These are phyloP conservation scores for Eragrostis nindensis DNA, from an alignment of 176 grass and related monocot species.

Conservation along the genomic window DNA sequence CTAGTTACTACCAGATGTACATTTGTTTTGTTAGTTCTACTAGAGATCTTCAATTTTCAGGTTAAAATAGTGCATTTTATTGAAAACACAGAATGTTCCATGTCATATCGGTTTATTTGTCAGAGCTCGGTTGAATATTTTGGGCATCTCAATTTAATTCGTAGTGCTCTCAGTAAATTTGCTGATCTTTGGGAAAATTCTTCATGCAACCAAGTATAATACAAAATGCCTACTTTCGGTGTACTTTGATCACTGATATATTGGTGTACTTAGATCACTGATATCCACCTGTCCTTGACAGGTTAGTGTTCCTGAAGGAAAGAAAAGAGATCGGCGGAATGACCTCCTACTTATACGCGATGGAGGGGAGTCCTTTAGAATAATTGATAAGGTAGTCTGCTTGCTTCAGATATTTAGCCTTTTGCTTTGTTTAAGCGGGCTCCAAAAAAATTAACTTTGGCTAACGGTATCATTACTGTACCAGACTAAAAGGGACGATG, in stretches of 20 bases:
- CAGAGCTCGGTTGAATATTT: not conserved
- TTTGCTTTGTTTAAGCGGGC: not conserved
- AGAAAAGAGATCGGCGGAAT: conserved; percentile 65
- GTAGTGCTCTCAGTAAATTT: too few species aligned
- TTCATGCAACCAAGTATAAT: not conserved
- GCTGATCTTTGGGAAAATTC: not conserved
- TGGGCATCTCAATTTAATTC: not conserved
- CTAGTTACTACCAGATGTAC: not conserved
- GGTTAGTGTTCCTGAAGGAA: conserved; percentile 74
- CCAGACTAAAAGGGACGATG: conserved; percentile 70
- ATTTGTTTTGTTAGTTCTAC: not conserved
- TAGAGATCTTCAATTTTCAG: not conserved
- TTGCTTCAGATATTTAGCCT: conserved; percentile 5
- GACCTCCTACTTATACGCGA: conserved; percentile 80
- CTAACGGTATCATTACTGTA: not conserved
- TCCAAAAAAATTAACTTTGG: conserved; percentile 34
- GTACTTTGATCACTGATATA: too few species aligned
- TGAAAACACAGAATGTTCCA: not conserved
- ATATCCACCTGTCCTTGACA: conserved; percentile 32
- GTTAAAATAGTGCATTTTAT: not conserved
- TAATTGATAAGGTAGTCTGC: conserved; percentile 61
- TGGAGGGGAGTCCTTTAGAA: conserved; percentile 72
- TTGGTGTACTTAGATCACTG: too few species aligned
- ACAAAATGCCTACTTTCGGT: not conserved
- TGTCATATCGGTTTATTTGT: conserved; percentile 1